These are phyloP conservation scores for Rhodotorula paludigena DNA, from an alignment of 768 basidiomycete genomes.

Conservation along the genomic window DNA sequence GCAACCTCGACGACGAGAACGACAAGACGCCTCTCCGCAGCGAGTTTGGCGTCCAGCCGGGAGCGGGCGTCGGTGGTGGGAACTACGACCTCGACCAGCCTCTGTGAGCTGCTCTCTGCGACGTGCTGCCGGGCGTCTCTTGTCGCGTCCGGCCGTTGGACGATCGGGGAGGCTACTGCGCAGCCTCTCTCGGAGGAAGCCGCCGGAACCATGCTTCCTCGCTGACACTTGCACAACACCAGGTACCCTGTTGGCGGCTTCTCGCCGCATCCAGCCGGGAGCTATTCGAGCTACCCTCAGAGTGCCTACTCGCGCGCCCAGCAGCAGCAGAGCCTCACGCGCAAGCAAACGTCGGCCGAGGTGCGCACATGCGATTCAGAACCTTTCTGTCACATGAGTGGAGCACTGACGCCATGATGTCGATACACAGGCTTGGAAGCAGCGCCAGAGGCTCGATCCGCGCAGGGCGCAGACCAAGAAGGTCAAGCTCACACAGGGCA, in stretches of 20 bases:
- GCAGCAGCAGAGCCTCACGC: not conserved
- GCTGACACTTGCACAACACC: not conserved
- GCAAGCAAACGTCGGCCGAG: constrained; percentile 33
- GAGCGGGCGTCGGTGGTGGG: too few relatives aligned
- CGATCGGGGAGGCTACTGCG: too few relatives aligned
- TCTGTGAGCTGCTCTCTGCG: constrained; percentile 8
- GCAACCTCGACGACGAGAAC: constrained; percentile 11
- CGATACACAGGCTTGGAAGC: constrained; percentile 36
- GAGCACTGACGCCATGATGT: too few relatives aligned
- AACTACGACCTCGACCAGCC: constrained; percentile 26
- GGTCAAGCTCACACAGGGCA: constrained; percentile 74
- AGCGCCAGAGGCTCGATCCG: constrained; percentile 41
- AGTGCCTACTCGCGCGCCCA: constrained; percentile 3
- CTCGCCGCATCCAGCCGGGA: constrained; percentile 16
- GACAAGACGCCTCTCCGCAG: constrained; percentile 26
- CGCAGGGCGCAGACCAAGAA: constrained; percentile 60
- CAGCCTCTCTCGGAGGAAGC: too few relatives aligned
- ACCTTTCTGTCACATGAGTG: not conserved
- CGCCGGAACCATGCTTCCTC: too few relatives aligned
- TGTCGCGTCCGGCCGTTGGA: too few relatives aligned
- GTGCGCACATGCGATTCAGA: not conserved
- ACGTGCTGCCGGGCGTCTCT: too few relatives aligned
- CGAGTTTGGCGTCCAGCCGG: constrained; percentile 13
- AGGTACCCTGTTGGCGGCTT: constrained; percentile 18
- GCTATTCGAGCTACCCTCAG: constrained; percentile 11